A percentile compares a stretch with the other conserved stretches of the same genome.
phyloP scores from a whole-genome alignment of 768 basidiomycete genomes.

The Rhizopogon rudus region DNA sequence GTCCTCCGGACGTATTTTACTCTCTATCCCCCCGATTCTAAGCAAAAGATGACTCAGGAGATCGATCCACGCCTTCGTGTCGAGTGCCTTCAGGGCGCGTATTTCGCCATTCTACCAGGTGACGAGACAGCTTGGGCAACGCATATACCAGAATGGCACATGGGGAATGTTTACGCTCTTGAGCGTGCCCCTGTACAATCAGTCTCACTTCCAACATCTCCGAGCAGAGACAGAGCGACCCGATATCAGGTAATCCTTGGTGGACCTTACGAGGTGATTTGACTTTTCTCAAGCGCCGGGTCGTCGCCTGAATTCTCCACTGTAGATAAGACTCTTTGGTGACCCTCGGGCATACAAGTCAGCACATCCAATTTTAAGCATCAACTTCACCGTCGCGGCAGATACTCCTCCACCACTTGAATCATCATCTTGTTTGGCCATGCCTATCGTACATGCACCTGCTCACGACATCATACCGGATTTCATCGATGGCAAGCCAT shows the following conservation, averaged over 20 bases:
- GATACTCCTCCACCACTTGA: constrained; percentile 19
- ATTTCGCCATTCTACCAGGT: constrained; percentile 62
- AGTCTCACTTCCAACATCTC: constrained; percentile 45
- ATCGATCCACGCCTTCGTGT: constrained; percentile 46
- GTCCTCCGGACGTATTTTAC: constrained; percentile 63
- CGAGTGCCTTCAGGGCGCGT: constrained; percentile 66
- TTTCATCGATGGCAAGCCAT: constrained; percentile 70
- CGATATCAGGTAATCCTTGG: constrained; percentile 69
- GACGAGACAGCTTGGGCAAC: constrained; percentile 16
- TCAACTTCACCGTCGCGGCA: constrained; percentile 46
- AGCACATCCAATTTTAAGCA: constrained; percentile 48
- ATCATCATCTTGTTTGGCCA: background rate
- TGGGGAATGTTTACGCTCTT: constrained; percentile 83
- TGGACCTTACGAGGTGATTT: constrained; percentile 73
- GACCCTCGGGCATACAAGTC: constrained; percentile 47
- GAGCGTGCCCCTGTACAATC: constrained; percentile 44
- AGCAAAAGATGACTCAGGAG: background rate
- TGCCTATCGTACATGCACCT: constrained; percentile 35
- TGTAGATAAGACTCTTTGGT: constrained; percentile 78
- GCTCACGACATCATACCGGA: constrained; percentile 58
- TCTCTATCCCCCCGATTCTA: constrained; percentile 39
- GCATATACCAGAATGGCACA: constrained; percentile 54
- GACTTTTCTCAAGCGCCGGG: background rate
- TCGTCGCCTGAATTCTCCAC: constrained; percentile 2
- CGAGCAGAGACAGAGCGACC: constrained; percentile 31